These are phyloP conservation scores for Aureobasidium sp. DNA, from an alignment of 2,329 filamentous ascomycete genomes.

Conservation along the genomic window DNA sequence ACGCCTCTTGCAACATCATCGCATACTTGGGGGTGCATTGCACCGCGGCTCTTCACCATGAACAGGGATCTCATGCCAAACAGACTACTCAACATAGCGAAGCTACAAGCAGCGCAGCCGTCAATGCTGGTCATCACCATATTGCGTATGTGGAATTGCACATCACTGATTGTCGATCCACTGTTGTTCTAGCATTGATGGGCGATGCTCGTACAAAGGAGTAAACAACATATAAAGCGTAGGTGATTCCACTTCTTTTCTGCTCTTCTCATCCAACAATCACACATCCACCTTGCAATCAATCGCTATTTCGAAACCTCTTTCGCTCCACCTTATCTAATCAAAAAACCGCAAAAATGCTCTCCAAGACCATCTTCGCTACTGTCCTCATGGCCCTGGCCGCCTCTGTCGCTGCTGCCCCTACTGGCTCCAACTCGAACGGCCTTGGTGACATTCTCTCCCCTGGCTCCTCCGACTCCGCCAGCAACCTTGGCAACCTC, in stretches of 20 bases:
- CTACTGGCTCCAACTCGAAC: neutral
- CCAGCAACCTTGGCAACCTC: neutral
- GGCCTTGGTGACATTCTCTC: neutral
- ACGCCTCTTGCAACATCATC: neutral
- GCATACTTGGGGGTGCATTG: neutral
- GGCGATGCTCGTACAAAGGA: too few relatives aligned
- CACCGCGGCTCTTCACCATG: neutral
- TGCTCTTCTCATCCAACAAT: neutral
- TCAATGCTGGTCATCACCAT: neutral
- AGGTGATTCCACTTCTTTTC: neutral
- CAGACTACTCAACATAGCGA: neutral
- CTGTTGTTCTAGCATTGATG: neutral
- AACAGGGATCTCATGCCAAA: neutral
- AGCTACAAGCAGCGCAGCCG: neutral
- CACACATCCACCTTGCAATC: neutral
- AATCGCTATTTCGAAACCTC: neutral
- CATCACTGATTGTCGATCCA: neutral
- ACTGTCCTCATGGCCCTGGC: neutral
- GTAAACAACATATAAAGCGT: neutral
- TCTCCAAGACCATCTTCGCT: conserved; percentile 12
- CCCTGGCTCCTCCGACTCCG: neutral
- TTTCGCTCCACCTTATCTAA: neutral
- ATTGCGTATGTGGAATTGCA: conserved; percentile 13
- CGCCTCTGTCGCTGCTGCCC: neutral
- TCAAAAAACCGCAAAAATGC: neutral